Base-by-base conservation (phyloP, 305 asterid genomes). In the Solanum hybrid region DNA sequence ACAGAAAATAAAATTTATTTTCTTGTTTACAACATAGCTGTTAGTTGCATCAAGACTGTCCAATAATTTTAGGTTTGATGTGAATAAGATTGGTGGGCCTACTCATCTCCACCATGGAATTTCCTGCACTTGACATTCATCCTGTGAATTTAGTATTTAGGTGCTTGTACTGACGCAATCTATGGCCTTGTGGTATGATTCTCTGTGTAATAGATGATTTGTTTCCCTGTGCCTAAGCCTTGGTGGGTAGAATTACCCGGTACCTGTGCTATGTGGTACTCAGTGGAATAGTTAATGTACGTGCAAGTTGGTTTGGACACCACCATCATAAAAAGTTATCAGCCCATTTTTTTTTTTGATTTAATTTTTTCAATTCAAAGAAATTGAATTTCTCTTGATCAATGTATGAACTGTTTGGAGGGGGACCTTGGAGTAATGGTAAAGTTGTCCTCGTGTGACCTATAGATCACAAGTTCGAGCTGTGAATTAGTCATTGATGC, bases 331-430 rank as follows among this genome's bases (percentile, higher is more conserved):
- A 5, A 11, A 71, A 26, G 1, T 29, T 12, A 29, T 73, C 37
- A 13, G 12, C 6, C 1, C 10, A 4, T 35, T 2, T 34, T 2
- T 34, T 78, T 11, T 77, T 19, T 85, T 97, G 96, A 1, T 76
- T 17, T 32, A 4, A 17, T 32, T 76, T 15, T 75, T 76, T 19
- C 4, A 73, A 14, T 73, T 73, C 79, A 73, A 73, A 27, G 81
- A 7, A 31, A 76, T 8, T 32, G 96, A 89, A 88, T 96, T 98
- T 79, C 99, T 98, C 35, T 95, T 96, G 51, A 98, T 95, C 89
- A 94, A 95, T 84, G 98, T 95, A 35, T 32, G 40, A 31, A 75
- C 45, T 19, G 15, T 8, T 77, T 77, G 82, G 8, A 34, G 40
- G 27, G 42, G 27, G 2, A 32, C 15, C 12, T 31, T 31, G 12